Base-by-base conservation (phyloP, 345 rosid species). In the Capsella bursapastoris region DNA sequence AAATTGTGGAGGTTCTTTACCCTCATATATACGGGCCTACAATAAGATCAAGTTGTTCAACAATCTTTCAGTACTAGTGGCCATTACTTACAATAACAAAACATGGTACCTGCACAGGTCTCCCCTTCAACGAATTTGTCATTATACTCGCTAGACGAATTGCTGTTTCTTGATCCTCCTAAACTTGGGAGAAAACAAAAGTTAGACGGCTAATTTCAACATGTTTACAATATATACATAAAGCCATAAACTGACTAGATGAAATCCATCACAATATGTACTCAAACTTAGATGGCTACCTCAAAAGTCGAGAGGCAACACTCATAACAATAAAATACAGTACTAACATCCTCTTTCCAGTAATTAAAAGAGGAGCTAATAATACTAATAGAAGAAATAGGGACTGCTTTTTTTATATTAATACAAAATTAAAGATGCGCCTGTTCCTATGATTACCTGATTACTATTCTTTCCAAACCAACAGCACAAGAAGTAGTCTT, bases 1-100 rank as follows among this genome's bases (percentile, higher is more conserved):
- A 66, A 96, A 92, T 38, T 96, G 99, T 14, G 97, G 95, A 55
- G 98, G 97, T 83, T 96, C 99, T 82, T 88, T 96, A 64, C 89
- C 97, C 86, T 96, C 91, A 72, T 80, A 90, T 74, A 96, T 82
- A 57, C 87, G 87, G 68, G 90, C 96, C 99, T 96, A 85, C 56
- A 77, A 74, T 75, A 76, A 75, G 57, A 68, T 72, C 38, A 47
- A 40, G 62, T 77, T 65, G 65, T n/a, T 15, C 60, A 71, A 47
- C 38, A 70, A 57, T 49, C 31, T 64, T 57, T 52, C 3, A n/a
- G 14, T 51, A 6, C 47, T 48, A 31, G 47, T 25, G 15, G 35
- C 67, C 53, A 64, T 32, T 57, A 11, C 56, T 64, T 63, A 48
- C 58, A 31, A 49, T 22, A 14, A 70, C 25, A 61, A 64, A 55